Percentiles rank a stretch among this genome's conserved stretches.
Conservation (phyloP, 331 rosid species). For the Malus hybrid region DNA sequence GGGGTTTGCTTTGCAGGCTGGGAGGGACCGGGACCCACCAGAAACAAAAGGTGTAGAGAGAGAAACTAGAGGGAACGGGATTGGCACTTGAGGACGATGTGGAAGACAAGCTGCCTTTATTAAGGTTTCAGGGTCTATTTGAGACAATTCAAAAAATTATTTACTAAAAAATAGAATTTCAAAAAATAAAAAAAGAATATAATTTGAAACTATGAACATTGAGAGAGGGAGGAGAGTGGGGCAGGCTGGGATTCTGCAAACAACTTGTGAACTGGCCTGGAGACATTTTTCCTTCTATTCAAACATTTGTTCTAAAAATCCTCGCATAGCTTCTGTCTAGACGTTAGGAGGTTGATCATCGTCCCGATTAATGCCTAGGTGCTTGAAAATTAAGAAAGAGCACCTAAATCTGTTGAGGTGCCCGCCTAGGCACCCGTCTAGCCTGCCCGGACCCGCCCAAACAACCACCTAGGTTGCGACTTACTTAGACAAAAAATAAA, state of each 20-base stretch:
- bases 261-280: slow-evolving; percentile 22
- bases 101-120: slow-evolving; percentile 59
- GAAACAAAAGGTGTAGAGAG: background rate
- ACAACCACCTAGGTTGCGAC: too few relatives aligned
- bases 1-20: slow-evolving; percentile 25
- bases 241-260: slow-evolving; percentile 20
- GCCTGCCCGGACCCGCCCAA: too few relatives aligned
- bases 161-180: too few relatives aligned
- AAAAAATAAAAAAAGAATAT: background rate
- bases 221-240: background rate
- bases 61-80: background rate
- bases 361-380: too few relatives aligned
- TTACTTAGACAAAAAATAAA: too few relatives aligned
- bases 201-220: background rate
- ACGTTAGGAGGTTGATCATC: too few relatives aligned
- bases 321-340: too few relatives aligned
- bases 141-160: slow-evolving; percentile 28
- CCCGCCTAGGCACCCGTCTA: too few relatives aligned
- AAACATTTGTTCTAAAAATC: too few relatives aligned
- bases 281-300: too few relatives aligned
- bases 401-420: too few relatives aligned
- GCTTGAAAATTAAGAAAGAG: too few relatives aligned
- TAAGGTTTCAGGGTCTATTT: slow-evolving; percentile 50
- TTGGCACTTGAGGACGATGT: slow-evolving; percentile 28
- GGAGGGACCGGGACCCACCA: slow-evolving; percentile 29